Base-by-base conservation (phyloP, 805 yeast genomes). In the Wickerhamomyces bovis region DNA sequence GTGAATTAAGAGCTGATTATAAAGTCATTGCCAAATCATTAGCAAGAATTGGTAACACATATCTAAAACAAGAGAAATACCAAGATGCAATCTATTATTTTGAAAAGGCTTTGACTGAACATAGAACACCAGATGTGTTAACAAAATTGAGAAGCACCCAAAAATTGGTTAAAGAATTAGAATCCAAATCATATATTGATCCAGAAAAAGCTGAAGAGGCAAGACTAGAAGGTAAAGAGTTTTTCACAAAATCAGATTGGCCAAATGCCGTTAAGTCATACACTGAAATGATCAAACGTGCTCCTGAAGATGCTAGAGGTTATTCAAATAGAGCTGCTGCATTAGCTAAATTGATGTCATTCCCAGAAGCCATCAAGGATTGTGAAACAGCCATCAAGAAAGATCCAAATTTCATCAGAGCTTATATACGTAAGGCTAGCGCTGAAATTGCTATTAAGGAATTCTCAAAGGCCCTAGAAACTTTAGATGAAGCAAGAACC, bases 301-400 rank as follows among this genome's bases (percentile, higher is more conserved):
- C 90, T n/a, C 99, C 99, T 47, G 81, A 81, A 47, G 98, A 94
- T 68, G 95, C 95, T 21, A 81, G 97, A 68, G 98, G 97, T 48
- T 94, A 89, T 68, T 89, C 96, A 31, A 94, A 94, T 73, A 85
- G 99, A 70, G 99, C 99, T 44, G 99, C 99, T 36, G 96, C 96
- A 2, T 78, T 85, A 64, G 83, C 96, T 41, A 94, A 94, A 69
- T 78, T 94, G 56, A 80, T 92, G 86, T 88, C 97, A 12, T 94
- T 92, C 85, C 97, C 97, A 18, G 98, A 92, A 56, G 97, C 96
- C 16, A 83, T 94, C 48, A 77, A 78, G 58, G 99, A 94, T 70
- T 89, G 97, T 73, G 87, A 92, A 61, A 66, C 70, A 48, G 99
- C 99, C 33, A 87, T 94, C 58, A 80, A 78, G 63, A 80, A 81